These are phyloP conservation scores for Biscogniauxia marginata DNA, from an alignment of 2,329 filamentous ascomycete genomes.

Conservation along the genomic window DNA sequence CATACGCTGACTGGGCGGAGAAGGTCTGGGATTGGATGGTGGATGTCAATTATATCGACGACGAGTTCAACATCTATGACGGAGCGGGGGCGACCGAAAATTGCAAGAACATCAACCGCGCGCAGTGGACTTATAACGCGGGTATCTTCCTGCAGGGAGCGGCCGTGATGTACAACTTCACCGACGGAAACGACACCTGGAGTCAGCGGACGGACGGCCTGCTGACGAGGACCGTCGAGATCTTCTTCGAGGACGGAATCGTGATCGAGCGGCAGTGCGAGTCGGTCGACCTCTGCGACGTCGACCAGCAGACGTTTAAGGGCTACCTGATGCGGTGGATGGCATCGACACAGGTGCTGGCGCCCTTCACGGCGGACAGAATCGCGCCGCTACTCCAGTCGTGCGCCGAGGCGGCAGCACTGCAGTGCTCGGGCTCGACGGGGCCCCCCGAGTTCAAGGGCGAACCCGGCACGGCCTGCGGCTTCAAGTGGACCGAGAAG, in stretches of 20 bases:
- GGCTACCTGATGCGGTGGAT: conserved; percentile 71
- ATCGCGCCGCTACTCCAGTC: conserved; percentile 52
- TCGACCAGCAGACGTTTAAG: conserved; percentile 74
- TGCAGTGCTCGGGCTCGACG: conserved; percentile 48
- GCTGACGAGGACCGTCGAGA: conserved; percentile 45
- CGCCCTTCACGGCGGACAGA: conserved; percentile 48
- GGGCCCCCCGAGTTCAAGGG: conserved; percentile 47
- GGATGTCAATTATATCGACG: conserved; percentile 54
- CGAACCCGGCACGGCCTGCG: conserved; percentile 59
- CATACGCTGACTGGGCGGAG: conserved; percentile 74
- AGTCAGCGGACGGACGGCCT: conserved; percentile 59
- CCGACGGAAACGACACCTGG: conserved; percentile 51
- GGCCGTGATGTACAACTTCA: conserved; percentile 62
- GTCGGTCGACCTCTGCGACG: conserved; percentile 57
- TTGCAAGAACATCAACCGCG: conserved; percentile 53
- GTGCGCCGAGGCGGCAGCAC: conserved; percentile 52
- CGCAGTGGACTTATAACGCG: conserved; percentile 69
- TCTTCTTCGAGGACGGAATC: conserved; percentile 58
- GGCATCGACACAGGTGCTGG: conserved; percentile 53
- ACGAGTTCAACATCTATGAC: conserved; percentile 56
- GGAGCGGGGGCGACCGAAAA: conserved; percentile 44
- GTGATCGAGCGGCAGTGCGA: conserved; percentile 70
- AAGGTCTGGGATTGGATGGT: conserved; percentile 67
- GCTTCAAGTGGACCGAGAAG: conserved; percentile 60
- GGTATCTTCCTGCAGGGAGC: conserved; percentile 64